Evolutionary conservation across 352 stramenopile species (phyloP).

Genomic region (Phytophthora hibernalis): DNA sequence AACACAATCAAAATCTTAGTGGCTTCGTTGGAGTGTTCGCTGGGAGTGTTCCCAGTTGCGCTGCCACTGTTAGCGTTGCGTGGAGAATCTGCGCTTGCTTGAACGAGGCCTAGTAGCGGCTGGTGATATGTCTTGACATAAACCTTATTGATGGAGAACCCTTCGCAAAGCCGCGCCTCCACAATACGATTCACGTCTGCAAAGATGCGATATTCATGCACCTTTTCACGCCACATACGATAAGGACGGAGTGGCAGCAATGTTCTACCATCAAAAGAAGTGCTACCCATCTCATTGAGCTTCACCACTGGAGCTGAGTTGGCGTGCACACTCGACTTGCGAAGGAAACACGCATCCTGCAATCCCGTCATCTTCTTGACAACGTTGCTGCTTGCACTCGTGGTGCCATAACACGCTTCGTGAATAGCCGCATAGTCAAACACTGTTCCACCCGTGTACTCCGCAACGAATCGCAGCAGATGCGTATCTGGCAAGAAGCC

Average conservation of each 20-base stretch:
- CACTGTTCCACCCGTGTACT: conserved; percentile 71
- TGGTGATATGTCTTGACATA: conserved; percentile 64
- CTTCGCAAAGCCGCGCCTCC: conserved; percentile 81
- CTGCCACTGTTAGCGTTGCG: conserved; percentile 9
- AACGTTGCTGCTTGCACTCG: conserved; percentile 33
- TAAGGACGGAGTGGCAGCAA: conserved; percentile 78
- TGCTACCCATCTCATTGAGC: conserved; percentile 71
- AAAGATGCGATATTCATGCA: conserved; percentile 90
- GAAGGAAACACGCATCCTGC: conserved; percentile 68
- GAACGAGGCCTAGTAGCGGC: conserved; percentile 11
- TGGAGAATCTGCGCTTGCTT: conserved; percentile 15
- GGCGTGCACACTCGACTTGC: conserved; percentile 71
- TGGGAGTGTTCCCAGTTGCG: conserved; percentile 10
- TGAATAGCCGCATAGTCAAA: conserved; percentile 72
- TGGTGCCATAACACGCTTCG: conserved; percentile 55
- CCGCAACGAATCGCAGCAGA: conserved; percentile 78
- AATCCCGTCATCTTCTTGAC: conserved; percentile 68
- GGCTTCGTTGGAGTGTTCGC: conserved; percentile 31
- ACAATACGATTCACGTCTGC: conserved; percentile 84
- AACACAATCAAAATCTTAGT: conserved; percentile 86
- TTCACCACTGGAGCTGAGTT: conserved; percentile 74
- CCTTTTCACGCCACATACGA: conserved; percentile 88
- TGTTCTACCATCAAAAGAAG: conserved; percentile 70
- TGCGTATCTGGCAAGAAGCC: conserved; percentile 87
- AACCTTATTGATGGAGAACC: conserved; percentile 86